Evolutionary conservation across 108 stramenopile species (phyloP), one percentile per base, ranked within the genome.

Genomic region (Cyclotella choctawhatcheeana): DNA sequence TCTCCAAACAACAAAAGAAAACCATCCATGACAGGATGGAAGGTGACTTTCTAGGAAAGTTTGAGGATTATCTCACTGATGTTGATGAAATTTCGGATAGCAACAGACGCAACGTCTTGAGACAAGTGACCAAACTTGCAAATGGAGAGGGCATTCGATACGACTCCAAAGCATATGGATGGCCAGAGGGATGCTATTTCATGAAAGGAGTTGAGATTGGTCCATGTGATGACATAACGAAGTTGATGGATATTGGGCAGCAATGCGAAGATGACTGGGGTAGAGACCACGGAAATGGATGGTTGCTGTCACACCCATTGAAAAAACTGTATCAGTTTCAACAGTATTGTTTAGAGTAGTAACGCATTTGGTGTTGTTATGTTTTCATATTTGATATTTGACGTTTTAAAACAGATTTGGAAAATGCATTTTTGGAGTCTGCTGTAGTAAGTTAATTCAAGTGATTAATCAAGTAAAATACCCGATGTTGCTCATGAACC

Each of bases 221-320:
- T 3, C 90, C 81, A 0, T 30, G 73, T 27, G 67, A 75, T 51
- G 87, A 92, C 50, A 69, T 89, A 56, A 65, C 82, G 25, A 67
- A 82, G 37, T 43, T 87, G n/a, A 81, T 88, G 79, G 62, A 83
- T 4, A 60, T 82, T 31, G 90, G 81, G 26, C 24, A 69, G 48
- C 62, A 84, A 16, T 84, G 81, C 25, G 90, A 92, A 63, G 70
- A 85, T 25, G 61, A 82, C 32, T 88, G 84, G 83, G 90, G 90
- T 16, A 58, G 76, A 26, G 90, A 91, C 73, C 88, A 82, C 54
- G 90, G 90, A 3, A 91, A 91, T 69, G 90, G 90, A 45, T 91
- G 90, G 90, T 45, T 91, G 22, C 45, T 91, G 14, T 52, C 71
- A 14, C 90, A 91, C 81, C 90, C 90, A 1, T 64, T 91, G 44